phyloP scores from a whole-genome alignment of 2,329 filamentous ascomycete species.

The Fusarium equiseti region DNA sequence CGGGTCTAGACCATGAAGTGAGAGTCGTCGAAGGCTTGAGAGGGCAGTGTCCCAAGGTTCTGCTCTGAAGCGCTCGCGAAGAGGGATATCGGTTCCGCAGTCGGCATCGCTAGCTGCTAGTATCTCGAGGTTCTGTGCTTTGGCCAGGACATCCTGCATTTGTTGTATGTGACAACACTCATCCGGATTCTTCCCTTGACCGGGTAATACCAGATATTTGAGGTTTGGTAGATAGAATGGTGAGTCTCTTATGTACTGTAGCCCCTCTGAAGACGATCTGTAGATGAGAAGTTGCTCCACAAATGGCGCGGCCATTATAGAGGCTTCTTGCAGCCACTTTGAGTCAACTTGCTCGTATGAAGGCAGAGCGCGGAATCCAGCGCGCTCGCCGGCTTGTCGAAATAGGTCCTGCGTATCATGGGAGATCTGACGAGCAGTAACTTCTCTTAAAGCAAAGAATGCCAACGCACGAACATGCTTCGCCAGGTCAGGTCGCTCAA shows the following conservation, averaged over 20 bases:
- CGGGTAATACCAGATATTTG: conserved; percentile 46
- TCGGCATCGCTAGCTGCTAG: conserved; percentile 45
- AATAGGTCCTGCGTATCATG: conserved; percentile 42
- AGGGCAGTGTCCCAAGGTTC: conserved; percentile 46
- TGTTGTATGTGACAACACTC: conserved; percentile 48
- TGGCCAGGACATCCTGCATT: conserved; percentile 46
- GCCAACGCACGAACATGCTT: conserved; percentile 43
- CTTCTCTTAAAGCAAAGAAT: conserved; percentile 42
- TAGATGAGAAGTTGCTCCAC: conserved; percentile 47
- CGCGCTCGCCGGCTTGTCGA: conserved; percentile 44
- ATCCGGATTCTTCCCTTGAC: conserved; percentile 42
- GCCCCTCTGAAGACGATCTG: conserved; percentile 44
- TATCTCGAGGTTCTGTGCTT: conserved; percentile 45
- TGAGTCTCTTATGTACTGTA: conserved; percentile 46
- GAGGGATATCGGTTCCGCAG: conserved; percentile 44
- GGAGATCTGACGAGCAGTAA: conserved; percentile 23
- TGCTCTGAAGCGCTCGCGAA: conserved; percentile 43
- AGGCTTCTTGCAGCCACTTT: conserved; percentile 47
- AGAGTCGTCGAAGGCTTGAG: conserved; percentile 42
- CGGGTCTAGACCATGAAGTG: conserved; percentile 45
- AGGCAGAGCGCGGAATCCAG: conserved; percentile 43
- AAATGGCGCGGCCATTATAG: conserved; percentile 47
- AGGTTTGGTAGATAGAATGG: conserved; percentile 46
- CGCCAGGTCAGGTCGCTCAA: conserved; percentile 44
- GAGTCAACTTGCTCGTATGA: conserved; percentile 44